Evolutionary conservation across 352 stramenopile species (phyloP).

Genomic region (Thalassiosira mediterranea): DNA sequence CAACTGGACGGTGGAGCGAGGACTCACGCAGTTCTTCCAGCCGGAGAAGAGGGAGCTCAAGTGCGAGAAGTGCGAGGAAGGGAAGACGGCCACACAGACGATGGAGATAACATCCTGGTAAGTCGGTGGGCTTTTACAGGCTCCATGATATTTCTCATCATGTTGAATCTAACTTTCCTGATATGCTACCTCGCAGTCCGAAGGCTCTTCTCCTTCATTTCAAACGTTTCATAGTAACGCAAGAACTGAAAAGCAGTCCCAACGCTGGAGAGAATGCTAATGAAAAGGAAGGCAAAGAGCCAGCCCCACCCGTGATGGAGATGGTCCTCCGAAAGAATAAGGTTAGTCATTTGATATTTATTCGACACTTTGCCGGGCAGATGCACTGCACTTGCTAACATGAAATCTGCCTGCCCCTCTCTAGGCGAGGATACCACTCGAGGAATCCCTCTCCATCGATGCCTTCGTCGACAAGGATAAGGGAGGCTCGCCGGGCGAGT

Average conservation of each 20-base stretch:
- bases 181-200: conserved; percentile 33
- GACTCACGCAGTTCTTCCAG: conserved; percentile 73
- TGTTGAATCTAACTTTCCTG: conserved; percentile 6
- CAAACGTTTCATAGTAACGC: conserved; percentile 77
- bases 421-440: conserved; percentile 44
- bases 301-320: too few relatives aligned
- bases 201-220: conserved; percentile 79
- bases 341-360: too few relatives aligned
- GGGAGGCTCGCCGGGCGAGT: conserved; percentile 25
- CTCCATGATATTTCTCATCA: not conserved
- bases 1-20: conserved; percentile 53
- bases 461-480: conserved; percentile 21
- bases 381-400: too few relatives aligned
- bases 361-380: too few relatives aligned
- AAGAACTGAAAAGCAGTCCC: conserved; percentile 37
- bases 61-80: conserved; percentile 77
- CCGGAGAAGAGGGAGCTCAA: conserved; percentile 73
- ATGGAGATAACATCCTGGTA: conserved; percentile 61
- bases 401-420: too few relatives aligned
- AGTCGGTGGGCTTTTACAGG: conserved; percentile 1
- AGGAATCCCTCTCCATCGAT: conserved; percentile 46
- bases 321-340: too few relatives aligned
- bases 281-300: conserved; percentile 76
- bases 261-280: conserved; percentile 58
- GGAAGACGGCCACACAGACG: conserved; percentile 58